Conservation (phyloP, 2,329 filamentous ascomycete genomes). For the Arthrinium phaeospermum region DNA sequence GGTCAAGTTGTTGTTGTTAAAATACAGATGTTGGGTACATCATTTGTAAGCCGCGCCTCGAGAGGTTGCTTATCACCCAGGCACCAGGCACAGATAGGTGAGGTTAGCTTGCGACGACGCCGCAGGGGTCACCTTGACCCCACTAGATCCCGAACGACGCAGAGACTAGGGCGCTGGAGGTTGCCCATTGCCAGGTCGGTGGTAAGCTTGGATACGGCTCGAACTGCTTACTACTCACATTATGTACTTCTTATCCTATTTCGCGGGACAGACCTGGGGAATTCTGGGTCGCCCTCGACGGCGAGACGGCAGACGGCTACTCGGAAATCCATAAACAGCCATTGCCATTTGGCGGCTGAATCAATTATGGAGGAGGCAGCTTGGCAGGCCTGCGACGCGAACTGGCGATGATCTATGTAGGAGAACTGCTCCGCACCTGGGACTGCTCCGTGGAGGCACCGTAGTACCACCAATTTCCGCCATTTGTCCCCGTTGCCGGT, state of each 20-base stretch:
- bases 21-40: neutral
- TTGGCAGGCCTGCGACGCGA: neutral
- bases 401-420: neutral
- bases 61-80: neutral
- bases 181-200: neutral
- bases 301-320: neutral
- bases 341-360: neutral
- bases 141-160: neutral
- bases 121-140: neutral
- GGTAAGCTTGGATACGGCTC: neutral
- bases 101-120: neutral
- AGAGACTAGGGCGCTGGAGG: neutral
- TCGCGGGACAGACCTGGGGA: neutral
- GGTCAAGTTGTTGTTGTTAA: neutral
- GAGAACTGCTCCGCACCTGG: neutral
- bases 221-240: neutral
- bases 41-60: neutral
- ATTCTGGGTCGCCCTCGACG: neutral
- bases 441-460: neutral
- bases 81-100: neutral
- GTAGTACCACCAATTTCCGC: neutral
- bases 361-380: neutral
- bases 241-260: neutral
- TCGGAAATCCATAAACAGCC: neutral
- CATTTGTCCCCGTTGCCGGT: neutral